Percentiles rank a stretch among this genome's conserved stretches.
Evolutionary conservation across 768 basidiomycete genomes (phyloP).

Genomic region (Kwoniella sp.): DNA sequence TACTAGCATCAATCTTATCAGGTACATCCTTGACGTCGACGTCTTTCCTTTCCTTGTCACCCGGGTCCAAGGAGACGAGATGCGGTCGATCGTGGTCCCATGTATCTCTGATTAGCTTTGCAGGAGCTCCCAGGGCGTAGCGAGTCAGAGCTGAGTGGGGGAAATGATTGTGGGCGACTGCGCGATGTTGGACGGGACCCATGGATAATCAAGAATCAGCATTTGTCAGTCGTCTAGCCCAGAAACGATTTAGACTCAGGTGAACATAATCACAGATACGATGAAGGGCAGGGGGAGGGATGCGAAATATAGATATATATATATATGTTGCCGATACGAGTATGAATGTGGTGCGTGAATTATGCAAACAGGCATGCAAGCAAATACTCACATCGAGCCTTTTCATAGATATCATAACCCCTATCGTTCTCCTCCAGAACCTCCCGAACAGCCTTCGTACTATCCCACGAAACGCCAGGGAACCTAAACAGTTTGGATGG

Average conservation of each 20-base stretch:
- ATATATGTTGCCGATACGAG: too few relatives aligned
- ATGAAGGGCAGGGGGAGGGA: too few relatives aligned
- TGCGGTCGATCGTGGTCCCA: constrained; percentile 27
- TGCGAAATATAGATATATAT: too few relatives aligned
- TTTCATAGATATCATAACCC: constrained; percentile 40
- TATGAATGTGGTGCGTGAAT: too few relatives aligned
- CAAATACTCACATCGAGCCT: constrained; percentile 28
- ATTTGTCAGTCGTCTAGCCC: too few relatives aligned
- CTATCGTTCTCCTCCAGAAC: constrained; percentile 42
- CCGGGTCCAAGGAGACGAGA: constrained; percentile 31
- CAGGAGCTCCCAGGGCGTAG: constrained; percentile 40
- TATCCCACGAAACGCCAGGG: constrained; percentile 36
- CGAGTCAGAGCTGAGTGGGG: constrained; percentile 42
- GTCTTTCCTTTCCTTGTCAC: constrained; percentile 10
- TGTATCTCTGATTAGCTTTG: constrained; percentile 33
- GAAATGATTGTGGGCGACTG: constrained; percentile 46
- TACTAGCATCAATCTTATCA: constrained; percentile 27
- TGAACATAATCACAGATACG: too few relatives aligned
- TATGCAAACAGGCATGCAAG: neutral
- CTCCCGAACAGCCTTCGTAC: constrained; percentile 24
- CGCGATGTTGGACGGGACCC: neutral
- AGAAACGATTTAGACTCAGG: too few relatives aligned
- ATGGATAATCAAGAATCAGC: too few relatives aligned
- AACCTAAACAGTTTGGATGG: constrained; percentile 35
- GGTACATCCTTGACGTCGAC: constrained; percentile 22